Conservation (phyloP, 2,329 filamentous ascomycete species). For the Clarireedia monteithiana region DNA sequence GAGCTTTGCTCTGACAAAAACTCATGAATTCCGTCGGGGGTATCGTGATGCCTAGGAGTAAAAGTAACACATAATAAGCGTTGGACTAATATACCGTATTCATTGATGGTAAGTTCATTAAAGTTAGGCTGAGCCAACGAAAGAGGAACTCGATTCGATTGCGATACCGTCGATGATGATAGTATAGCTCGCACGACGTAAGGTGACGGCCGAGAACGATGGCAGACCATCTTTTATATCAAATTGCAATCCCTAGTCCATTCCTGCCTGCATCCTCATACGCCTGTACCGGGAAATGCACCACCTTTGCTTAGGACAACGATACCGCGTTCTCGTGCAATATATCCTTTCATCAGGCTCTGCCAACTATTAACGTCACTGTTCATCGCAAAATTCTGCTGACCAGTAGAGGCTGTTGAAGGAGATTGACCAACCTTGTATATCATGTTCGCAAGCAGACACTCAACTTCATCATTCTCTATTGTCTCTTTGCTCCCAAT, state of each 20-base stretch:
- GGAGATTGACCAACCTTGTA: conserved; percentile 67
- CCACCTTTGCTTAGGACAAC: conserved; percentile 90
- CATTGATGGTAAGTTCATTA: too few species aligned
- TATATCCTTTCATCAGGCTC: conserved; percentile 85
- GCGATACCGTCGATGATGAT: too few species aligned
- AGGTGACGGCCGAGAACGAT: too few species aligned
- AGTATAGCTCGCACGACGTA: too few species aligned
- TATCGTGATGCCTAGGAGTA: too few species aligned
- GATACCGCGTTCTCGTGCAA: conserved; percentile 79
- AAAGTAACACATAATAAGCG: too few species aligned
- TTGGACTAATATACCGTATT: too few species aligned
- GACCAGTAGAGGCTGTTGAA: background rate
- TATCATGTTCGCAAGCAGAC: conserved; percentile 89
- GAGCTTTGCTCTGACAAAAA: too few species aligned
- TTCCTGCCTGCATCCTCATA: conserved; percentile 33
- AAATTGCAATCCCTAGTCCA: background rate
- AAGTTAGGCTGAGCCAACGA: too few species aligned
- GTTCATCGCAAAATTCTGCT: background rate
- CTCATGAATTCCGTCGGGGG: too few species aligned
- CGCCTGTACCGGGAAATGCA: conserved; percentile 85
- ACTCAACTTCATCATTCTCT: conserved; percentile 92
- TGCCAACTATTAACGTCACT: conserved; percentile 9
- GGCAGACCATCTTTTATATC: background rate
- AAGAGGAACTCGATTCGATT: too few species aligned
- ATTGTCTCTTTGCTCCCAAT: conserved; percentile 60